A percentile compares a stretch with the other conserved stretches of the same genome.
phyloP scores from a whole-genome alignment of 345 rosid genomes.

The Crucihimalaya himalaica region DNA sequence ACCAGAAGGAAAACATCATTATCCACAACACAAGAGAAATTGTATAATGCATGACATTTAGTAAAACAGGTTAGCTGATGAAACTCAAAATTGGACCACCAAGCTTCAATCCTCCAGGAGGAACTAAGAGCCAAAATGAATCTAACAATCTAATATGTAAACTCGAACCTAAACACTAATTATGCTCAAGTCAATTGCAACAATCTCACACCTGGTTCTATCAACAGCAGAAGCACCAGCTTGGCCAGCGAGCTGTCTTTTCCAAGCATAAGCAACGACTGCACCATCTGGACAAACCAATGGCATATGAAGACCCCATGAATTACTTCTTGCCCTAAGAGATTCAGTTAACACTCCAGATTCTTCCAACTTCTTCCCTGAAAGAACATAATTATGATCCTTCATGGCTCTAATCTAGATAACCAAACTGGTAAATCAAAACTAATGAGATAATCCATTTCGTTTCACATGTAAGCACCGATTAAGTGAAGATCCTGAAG shows the following conservation, averaged over 20 bases:
- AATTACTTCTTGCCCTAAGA: conserved; percentile 68
- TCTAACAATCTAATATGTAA: background rate
- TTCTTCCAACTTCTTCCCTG: conserved; percentile 87
- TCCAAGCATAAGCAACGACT: conserved; percentile 97
- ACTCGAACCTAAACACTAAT: background rate
- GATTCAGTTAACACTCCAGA: conserved; percentile 85
- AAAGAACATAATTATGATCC: background rate
- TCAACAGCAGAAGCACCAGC: conserved; percentile 99
- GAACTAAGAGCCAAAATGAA: background rate
- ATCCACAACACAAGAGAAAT: background rate
- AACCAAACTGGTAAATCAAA: background rate
- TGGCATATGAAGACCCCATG: conserved; percentile 97
- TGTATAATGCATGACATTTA: background rate
- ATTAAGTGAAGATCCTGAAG: conserved; percentile 75
- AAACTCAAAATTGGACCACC: background rate
- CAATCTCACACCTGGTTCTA: conserved; percentile 63
- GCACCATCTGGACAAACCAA: conserved; percentile 98
- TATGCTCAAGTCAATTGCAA: conserved; percentile 7
- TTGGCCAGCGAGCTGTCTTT: conserved; percentile 98
- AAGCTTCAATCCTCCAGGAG: conserved; percentile 9
- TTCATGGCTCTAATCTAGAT: background rate
- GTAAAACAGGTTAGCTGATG: background rate
- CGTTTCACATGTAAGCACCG: conserved; percentile 40
- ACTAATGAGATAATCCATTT: background rate
- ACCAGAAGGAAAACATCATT: background rate